These are phyloP conservation scores for Trichocladium antarcticum DNA, from an alignment of 495 filamentous ascomycete species.

Conservation along the genomic window DNA sequence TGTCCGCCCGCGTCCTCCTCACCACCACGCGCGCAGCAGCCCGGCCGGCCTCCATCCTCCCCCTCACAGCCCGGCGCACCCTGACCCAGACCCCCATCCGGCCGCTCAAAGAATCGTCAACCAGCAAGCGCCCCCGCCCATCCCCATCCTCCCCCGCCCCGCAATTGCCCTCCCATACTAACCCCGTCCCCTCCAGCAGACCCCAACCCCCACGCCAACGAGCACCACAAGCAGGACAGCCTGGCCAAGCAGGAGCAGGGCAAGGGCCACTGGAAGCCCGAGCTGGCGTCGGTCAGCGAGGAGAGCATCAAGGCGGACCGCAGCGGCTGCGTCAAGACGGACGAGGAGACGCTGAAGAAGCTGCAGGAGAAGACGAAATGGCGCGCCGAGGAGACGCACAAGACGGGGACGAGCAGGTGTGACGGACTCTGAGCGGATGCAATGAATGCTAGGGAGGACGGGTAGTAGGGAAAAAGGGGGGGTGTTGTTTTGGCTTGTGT, in stretches of 20 bases:
- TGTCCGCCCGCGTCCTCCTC: not conserved
- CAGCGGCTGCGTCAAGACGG: not conserved
- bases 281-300: slow-evolving; percentile 72
- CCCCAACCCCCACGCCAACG: slow-evolving; percentile 36
- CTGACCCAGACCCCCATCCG: slow-evolving; percentile 2
- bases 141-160: not conserved
- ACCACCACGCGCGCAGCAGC: not conserved
- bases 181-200: slow-evolving; percentile 17
- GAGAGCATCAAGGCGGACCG: slow-evolving; percentile 54
- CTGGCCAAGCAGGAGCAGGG: slow-evolving; percentile 61
- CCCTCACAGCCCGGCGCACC: not conserved
- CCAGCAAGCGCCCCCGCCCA: slow-evolving; percentile 8
- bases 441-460: not conserved
- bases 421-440: slow-evolving; percentile 27
- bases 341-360: slow-evolving; percentile 26
- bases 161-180: not conserved
- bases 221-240: slow-evolving; percentile 61
- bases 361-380: slow-evolving; percentile 44
- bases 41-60: not conserved
- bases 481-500: not conserved
- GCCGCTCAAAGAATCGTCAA: slow-evolving; percentile 15
- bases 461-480: not conserved
- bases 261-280: slow-evolving; percentile 68
- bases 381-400: slow-evolving; percentile 37
- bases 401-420: slow-evolving; percentile 36